Base-by-base conservation (phyloP, 2,329 filamentous ascomycete genomes). In the Dothiorella sarmentorum region DNA sequence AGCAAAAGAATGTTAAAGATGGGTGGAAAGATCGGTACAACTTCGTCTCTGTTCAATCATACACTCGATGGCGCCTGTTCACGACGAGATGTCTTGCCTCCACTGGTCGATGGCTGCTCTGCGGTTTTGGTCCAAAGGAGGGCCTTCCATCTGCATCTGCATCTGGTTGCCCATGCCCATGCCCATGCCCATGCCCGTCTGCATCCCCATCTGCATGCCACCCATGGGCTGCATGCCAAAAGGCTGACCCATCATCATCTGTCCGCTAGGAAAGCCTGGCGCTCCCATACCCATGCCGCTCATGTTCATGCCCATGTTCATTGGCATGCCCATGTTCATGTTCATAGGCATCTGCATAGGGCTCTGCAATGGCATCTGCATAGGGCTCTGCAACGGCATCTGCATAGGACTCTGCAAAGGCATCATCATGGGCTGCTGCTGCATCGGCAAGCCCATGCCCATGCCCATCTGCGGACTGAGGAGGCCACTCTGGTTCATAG, bases 71-170 rank as follows among this genome's bases (percentile, higher is more conserved):
- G n/a, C n/a, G n/a, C n/a, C n/a, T n/a, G n/a, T n/a, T n/a, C n/a
- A n/a, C n/a, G n/a, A n/a, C n/a, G 31, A 65, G 57, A 78, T 68
- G 47, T 73, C 69, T 64, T 80, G 75, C 66, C 83, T 78, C 83
- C 83, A 86, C 31, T 78, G 80, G 72, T 85, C 82, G 70, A 86
- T 84, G 60, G 81, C 73, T 60, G 80, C 82, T 56, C 81, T 73
- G 66, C 83, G 81, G 56, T 73, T 73, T 4, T 76, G 71, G 66
- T 82, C 76, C 67, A 80, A 72, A 1, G 35, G 63, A 68, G 64
- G 63, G 63, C 64, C 62, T 67, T 63, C n/a, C 62, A 64, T 59
- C 56, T 61, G 61, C 65, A 67, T 64, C 10, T 55, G 52, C n/a
- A 17, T 22, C 15, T n/a, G 13, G 13, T n/a, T 40, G n/a, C 51